phyloP scores from a whole-genome alignment of 257 asterid species.

The Fraxinus cuspidata region DNA sequence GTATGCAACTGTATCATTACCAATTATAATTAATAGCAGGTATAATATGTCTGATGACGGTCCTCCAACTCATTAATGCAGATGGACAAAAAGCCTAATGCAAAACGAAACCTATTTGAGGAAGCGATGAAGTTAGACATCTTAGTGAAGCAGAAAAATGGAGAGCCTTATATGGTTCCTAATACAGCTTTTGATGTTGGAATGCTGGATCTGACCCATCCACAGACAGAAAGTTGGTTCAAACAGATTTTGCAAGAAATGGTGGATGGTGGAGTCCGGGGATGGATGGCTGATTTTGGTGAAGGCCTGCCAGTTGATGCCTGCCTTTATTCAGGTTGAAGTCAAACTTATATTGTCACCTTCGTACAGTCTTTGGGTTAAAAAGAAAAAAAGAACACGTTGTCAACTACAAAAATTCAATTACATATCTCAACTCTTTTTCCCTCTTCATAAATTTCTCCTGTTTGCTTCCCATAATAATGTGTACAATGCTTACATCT shows the following conservation, averaged over 20 bases:
- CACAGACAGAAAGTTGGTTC: constrained; percentile 71
- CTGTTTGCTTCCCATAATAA: neutral
- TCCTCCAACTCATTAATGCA: constrained; percentile 30
- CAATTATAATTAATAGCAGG: neutral
- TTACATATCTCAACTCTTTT: neutral
- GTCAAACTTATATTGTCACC: neutral
- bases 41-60: neutral
- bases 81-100: constrained; percentile 68
- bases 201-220: constrained; percentile 92
- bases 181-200: constrained; percentile 96
- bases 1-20: constrained; percentile 39
- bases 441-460: neutral
- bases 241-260: constrained; percentile 77
- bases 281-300: constrained; percentile 99
- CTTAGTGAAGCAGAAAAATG: constrained; percentile 71
- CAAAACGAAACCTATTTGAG: constrained; percentile 63
- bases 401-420: neutral
- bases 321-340: constrained; percentile 75
- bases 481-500: neutral
- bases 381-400: neutral
- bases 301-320: constrained; percentile 97
- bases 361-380: neutral
- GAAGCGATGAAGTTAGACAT: constrained; percentile 83
- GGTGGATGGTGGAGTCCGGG: constrained; percentile 95
- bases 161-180: constrained; percentile 83